Conservation (phyloP, 192 early-diverging fungal genomes). For the Physocladia obscura region DNA sequence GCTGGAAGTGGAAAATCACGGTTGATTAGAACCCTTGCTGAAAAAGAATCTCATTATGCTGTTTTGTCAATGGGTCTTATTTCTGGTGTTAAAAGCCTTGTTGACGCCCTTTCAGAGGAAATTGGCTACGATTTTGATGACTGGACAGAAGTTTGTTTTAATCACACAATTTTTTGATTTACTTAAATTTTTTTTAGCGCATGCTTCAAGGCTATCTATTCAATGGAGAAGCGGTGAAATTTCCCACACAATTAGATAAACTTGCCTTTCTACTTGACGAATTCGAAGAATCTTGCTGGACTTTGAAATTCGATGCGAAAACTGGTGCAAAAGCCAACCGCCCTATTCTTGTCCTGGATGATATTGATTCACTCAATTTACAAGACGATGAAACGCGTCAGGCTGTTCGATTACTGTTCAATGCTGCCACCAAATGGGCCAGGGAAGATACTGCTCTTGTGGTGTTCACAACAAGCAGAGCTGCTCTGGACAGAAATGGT, state of each 20-base stretch:
- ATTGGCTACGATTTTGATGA: constrained; percentile 34
- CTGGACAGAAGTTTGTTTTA: constrained; percentile 18
- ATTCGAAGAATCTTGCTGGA: constrained; percentile 31
- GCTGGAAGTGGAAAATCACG: constrained; percentile 10
- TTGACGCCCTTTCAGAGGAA: constrained; percentile 25
- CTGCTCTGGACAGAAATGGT: background rate
- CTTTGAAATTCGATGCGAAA: constrained; percentile 12
- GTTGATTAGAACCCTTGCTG: constrained; percentile 14
- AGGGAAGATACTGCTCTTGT: constrained; percentile 29
- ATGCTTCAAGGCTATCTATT: background rate
- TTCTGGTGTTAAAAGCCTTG: background rate
- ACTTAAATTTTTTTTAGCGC: too few species aligned
- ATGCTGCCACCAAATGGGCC: constrained; percentile 33
- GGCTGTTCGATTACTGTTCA: constrained; percentile 26
- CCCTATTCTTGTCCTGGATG: constrained; percentile 27
- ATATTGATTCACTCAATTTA: constrained; percentile 21
- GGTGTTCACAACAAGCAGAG: constrained; percentile 2
- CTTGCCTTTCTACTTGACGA: constrained; percentile 31
- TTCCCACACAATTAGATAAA: constrained; percentile 19
- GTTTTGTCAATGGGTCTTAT: constrained; percentile 16
- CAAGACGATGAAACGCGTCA: background rate
- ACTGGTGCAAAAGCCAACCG: background rate
- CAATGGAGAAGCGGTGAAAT: too few species aligned
- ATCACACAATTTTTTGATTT: background rate
- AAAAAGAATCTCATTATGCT: constrained; percentile 6